Evolutionary conservation across 176 grass and related monocot species (phyloP), one percentile per base, ranked within the genome.

Genomic region (Avena eriantha): DNA sequence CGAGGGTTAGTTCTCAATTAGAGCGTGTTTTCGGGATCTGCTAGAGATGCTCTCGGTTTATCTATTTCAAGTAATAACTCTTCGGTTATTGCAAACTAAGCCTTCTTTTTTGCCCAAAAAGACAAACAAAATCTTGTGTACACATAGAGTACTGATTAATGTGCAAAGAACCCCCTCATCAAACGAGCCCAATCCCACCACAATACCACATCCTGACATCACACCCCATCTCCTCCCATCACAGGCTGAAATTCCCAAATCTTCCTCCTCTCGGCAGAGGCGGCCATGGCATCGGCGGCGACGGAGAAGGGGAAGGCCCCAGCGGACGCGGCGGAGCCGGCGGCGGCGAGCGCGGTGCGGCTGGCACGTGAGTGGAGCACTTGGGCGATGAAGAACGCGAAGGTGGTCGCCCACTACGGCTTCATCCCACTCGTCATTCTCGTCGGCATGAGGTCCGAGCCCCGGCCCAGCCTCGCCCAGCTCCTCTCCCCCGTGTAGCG

Each of bases 321-420:
- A 75, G 71, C 45, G n/a, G 74, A 70, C 26, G 69, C 6, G 29
- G 31, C 35, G 58, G 85, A 90, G 69, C 53, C 80, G 15, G 76
- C 24, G 5, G 34, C 41, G 19, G 82, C 77, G 45, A 54, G 46
- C 11, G 83, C 49, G n/a, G 88, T 80, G 54, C 57, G 54, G 74
- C 84, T 23, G 59, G 60, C 78, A 21, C 67, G 87, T 71, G 88
- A 88, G 79, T 92, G 93, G 93, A 95, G 51, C 79, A 90, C 90
- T 9, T 92, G 93, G 90, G 81, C 79, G 18, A 95, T 92, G 90
- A 95, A 95, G 88, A 95, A 90, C 79, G 85, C 93, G 7, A 92
- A 92, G 90, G 90, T 92, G 21, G 78, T 88, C 46, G 87, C 85
- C 31, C 93, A 95, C 82, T 95, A 92, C 85, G 93, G 93, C 48